Evolutionary conservation across 768 basidiomycete species (phyloP), one percentile per base, ranked within the genome.

Genomic region (Termitomyces sp.): DNA sequence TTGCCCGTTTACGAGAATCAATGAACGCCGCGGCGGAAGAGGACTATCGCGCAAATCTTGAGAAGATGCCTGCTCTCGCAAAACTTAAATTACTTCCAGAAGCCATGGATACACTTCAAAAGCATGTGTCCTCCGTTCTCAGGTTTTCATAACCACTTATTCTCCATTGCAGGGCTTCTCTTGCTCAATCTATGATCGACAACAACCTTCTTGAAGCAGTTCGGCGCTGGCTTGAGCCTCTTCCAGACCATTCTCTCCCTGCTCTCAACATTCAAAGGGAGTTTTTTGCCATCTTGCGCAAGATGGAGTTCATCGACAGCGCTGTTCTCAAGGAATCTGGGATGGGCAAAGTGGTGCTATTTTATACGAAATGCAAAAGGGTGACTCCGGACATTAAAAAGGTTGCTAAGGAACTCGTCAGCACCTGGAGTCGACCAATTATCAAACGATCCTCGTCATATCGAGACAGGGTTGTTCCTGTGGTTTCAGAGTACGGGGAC

Each of bases 321-420:
- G 72, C 85, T 20, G 91, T 92, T 5, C 86, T 99, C 64, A 96
- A 95, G 69, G 92, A 96, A 68, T 91, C 91, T 1, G 85, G 87
- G 0, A 79, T 99, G 4, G 97, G 97, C 16, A 87, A 88, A 57
- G 81, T 98, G 63, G 78, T 98, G 39, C 75, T 96, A 29, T 98
- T 98, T 74, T 99, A 99, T 78, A 96, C 94, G 24, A 94, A 94
- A 68, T 92, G 89, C 79, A 92, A 89, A 69, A 88, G 93, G 46
- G 93, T 94, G 47, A 87, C 88, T 4, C 80, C 89, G 0, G 85
- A 88, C 53, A 87, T 99, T 55, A 72, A 77, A n/a, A 86, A 91
- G 53, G 83, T 84, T 43, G 95, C 96, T 10, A 82, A 87, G 60
- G 84, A 88, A 49, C 88, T 99, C 58, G 86, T 98, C 41, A 88